Conservation (phyloP, 768 basidiomycete species). For the Suillus lakei region DNA sequence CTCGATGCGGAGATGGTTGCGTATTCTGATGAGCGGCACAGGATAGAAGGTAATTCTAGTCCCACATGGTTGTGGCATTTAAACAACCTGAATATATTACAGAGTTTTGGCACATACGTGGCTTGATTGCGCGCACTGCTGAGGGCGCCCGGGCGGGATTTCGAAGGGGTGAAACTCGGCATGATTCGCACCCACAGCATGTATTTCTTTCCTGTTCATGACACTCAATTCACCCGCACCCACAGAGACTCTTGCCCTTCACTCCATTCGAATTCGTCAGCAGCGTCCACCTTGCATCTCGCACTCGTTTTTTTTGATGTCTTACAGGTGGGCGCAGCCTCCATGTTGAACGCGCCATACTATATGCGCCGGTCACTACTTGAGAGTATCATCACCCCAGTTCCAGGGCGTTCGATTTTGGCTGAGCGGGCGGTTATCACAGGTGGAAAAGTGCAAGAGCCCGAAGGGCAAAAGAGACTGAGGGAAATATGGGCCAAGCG, state of each 20-base stretch:
- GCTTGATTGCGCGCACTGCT: conserved; percentile 62
- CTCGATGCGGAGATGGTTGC: conserved; percentile 93
- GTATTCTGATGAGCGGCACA: conserved; percentile 57
- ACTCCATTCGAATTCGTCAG: conserved; percentile 43
- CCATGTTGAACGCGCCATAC: conserved; percentile 62
- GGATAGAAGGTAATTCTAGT: conserved; percentile 68
- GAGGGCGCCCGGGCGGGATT: conserved; percentile 49
- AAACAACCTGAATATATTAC: not conserved
- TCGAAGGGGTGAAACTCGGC: conserved; percentile 21
- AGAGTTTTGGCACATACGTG: conserved; percentile 82
- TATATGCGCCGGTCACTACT: conserved; percentile 61
- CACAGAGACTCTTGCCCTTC: conserved; percentile 45
- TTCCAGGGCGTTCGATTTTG: conserved; percentile 68
- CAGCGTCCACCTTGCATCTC: conserved; percentile 54
- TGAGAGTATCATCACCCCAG: conserved; percentile 55
- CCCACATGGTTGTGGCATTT: not conserved
- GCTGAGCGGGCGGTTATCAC: conserved; percentile 57
- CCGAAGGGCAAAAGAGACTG: conserved; percentile 34
- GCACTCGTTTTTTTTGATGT: conserved; percentile 90
- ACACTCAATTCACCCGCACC: conserved; percentile 35
- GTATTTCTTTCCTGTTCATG: conserved; percentile 22
- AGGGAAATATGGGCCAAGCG: conserved; percentile 51
- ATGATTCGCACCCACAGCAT: conserved; percentile 27
- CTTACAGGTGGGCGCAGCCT: conserved; percentile 66
- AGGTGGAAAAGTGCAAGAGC: conserved; percentile 12